phyloP scores from a whole-genome alignment of 2,329 filamentous ascomycete genomes.

The Colletotrichum sp. region DNA sequence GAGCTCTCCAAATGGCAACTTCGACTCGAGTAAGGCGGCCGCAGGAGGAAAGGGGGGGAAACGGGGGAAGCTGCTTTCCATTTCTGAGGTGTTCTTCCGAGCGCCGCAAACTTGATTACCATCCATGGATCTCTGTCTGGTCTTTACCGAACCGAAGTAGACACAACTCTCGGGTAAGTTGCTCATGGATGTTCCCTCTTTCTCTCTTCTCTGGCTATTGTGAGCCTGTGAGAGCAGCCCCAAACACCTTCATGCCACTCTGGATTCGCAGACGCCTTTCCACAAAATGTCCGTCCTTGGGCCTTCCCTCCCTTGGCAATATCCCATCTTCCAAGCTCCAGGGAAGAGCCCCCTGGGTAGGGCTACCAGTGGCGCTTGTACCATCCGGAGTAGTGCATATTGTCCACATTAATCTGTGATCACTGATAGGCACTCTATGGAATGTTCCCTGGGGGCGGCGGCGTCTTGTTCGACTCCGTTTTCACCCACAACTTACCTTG shows the following conservation, averaged over 20 bases:
- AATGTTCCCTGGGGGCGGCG: background rate
- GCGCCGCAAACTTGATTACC: background rate
- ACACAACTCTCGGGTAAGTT: background rate
- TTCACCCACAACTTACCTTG: background rate
- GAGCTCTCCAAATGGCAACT: background rate
- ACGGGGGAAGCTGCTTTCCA: background rate
- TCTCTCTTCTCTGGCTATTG: background rate
- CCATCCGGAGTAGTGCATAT: background rate
- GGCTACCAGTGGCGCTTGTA: background rate
- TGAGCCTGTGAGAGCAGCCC: background rate
- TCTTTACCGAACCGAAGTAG: background rate
- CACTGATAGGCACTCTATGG: background rate
- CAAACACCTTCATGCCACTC: background rate
- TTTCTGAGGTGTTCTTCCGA: background rate
- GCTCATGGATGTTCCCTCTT: background rate
- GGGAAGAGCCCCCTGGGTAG: background rate
- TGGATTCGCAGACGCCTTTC: background rate
- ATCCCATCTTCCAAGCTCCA: background rate
- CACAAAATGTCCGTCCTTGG: background rate
- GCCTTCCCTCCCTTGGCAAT: background rate
- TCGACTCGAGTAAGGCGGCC: background rate
- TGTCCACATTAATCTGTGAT: background rate
- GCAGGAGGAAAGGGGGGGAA: background rate
- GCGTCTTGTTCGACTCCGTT: background rate
- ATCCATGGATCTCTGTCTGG: background rate